A percentile compares a stretch with the other conserved stretches of the same genome.
Evolutionary conservation across 2,329 filamentous ascomycete species (phyloP).

Genomic region (Elsinoe necatrix): DNA sequence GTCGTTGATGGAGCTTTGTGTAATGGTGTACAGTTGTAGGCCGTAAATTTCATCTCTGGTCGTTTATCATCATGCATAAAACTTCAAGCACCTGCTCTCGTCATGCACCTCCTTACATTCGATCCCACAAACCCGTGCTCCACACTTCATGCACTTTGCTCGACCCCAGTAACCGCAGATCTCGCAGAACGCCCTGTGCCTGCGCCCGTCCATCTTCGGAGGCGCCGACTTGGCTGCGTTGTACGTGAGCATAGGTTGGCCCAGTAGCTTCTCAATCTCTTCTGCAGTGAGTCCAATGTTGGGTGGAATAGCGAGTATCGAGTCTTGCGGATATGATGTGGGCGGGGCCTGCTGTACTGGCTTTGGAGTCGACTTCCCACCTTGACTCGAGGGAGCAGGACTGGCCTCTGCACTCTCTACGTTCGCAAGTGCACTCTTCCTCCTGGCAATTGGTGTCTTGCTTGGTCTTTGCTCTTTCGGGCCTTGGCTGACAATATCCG

Average conservation of each 20-base stretch:
- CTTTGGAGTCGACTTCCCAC: not conserved
- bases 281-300: constrained; percentile 22
- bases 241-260: constrained; percentile 59
- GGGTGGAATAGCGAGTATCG: constrained; percentile 20
- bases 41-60: not conserved
- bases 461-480: constrained; percentile 24
- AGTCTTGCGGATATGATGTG: not conserved
- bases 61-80: constrained; percentile 27
- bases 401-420: constrained; percentile 41
- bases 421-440: constrained; percentile 26
- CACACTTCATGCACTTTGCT: constrained; percentile 68
- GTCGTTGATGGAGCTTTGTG: constrained; percentile 25
- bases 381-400: constrained; percentile 16
- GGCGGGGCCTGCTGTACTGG: constrained; percentile 21
- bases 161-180: constrained; percentile 77
- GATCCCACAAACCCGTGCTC: constrained; percentile 66
- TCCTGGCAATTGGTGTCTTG: constrained; percentile 30
- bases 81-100: constrained; percentile 59
- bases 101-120: constrained; percentile 65
- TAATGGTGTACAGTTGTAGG: constrained; percentile 3
- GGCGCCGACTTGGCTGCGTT: constrained; percentile 48
- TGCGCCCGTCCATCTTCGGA: constrained; percentile 38
- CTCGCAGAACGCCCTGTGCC: constrained; percentile 59
- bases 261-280: constrained; percentile 56
- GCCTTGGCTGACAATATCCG: not conserved